Base-by-base conservation (phyloP, 352 stramenopile species). In the Pythium volutum region DNA sequence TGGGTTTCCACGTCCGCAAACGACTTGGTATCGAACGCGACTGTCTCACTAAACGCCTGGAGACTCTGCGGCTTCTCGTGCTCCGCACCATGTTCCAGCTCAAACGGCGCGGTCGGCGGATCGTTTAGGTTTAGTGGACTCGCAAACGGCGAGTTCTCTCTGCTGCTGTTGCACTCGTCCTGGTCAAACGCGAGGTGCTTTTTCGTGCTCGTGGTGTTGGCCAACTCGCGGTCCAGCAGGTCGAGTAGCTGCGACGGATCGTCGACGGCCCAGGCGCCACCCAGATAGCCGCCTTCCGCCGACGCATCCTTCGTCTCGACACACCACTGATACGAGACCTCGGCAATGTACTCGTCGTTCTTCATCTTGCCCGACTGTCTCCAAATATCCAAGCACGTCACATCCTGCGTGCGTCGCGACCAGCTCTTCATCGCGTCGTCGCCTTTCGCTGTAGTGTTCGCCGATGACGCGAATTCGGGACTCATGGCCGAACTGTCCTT, bases 301-400 rank as follows among this genome's bases (percentile, higher is more conserved):
- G n/a, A n/a, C n/a, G 25, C 22, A 0, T 59, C 31, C 1, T 36
- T 36, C 0, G 31, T 36, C 5, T 60, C 59, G 6, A 54, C 42
- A 5, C 58, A 36, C 83, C 83, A 92, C 26, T 71, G 34, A 53
- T 92, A 92, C 36, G 73, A 86, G 12, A 92, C 75, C n/a, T 86
- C 71, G 14, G 87, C 81, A 26, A 92, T 75, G 51, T 89, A 79
- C 69, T 90, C 78, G 57, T 74, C 78, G 18, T 80, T 86, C 34
- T 59, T 73, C 36, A 77, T 69, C 45, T 85, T 85, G 23, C 83
- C 83, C 25, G 67, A 87, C 25, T 73, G 62, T 36, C 83, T 88
- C 83, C 80, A 90, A 38, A 92, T 78, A 51, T 92, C 79, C 25
- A 88, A 75, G 57, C 83, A 92, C 26, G 83, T 87, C 26, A 87